A percentile compares a stretch with the other conserved stretches of the same genome.
These are phyloP conservation scores for Medakamo hakoo DNA, from an alignment of 139 green algal species.

Conservation along the genomic window DNA sequence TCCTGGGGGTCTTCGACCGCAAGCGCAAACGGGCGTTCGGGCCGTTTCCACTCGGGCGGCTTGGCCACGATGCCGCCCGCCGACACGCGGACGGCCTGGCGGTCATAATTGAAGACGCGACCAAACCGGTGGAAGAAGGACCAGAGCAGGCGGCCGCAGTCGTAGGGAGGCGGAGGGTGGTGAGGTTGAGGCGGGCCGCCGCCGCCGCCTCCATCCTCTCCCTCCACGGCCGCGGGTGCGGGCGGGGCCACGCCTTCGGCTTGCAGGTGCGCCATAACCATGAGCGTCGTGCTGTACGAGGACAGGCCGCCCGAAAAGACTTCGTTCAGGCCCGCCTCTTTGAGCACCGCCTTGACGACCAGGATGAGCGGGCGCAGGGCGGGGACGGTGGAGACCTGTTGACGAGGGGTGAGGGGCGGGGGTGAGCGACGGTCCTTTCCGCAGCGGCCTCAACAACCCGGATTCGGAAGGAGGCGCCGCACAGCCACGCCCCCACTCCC, in stretches of 20 bases:
- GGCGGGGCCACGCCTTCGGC: constrained; percentile 14
- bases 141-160: constrained; percentile 39
- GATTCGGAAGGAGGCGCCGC: too few relatives aligned
- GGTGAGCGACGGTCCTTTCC: not conserved
- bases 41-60: constrained; percentile 18
- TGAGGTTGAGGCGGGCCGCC: not conserved
- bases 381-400: constrained; percentile 29
- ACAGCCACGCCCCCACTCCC: too few relatives aligned
- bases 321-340: constrained; percentile 51
- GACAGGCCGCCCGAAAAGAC: constrained; percentile 46
- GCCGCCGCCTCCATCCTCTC: not conserved
- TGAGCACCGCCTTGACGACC: constrained; percentile 40
- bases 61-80: constrained; percentile 36
- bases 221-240: not conserved
- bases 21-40: constrained; percentile 18
- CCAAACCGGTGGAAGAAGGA: constrained; percentile 42
- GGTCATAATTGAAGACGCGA: constrained; percentile 20
- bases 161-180: constrained; percentile 4
- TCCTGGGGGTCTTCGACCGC: constrained; percentile 43
- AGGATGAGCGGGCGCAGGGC: constrained; percentile 48
- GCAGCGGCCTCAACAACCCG: too few relatives aligned
- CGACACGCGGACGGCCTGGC: constrained; percentile 32
- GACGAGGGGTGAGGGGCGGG: too few relatives aligned
- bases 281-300: constrained; percentile 53
- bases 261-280: constrained; percentile 54